Percentiles rank a stretch among this genome's conserved stretches.
phyloP scores from a whole-genome alignment of 495 filamentous ascomycete genomes.

The Evernia prunastri region DNA sequence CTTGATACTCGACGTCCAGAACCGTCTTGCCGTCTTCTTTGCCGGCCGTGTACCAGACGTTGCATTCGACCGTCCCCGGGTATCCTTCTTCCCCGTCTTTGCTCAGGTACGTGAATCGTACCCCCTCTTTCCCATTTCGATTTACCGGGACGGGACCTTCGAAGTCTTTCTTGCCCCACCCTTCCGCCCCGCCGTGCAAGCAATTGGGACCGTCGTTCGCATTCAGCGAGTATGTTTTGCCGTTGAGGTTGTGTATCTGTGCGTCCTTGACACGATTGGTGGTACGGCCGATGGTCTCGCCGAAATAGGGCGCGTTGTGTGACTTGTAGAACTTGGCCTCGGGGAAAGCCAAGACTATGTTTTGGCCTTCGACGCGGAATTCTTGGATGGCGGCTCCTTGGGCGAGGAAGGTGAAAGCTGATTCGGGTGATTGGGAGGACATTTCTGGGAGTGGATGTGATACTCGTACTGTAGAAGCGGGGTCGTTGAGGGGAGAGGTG shows the following conservation, averaged over 20 bases:
- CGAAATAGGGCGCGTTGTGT: conserved; percentile 74
- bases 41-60: conserved; percentile 68
- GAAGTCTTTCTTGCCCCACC: conserved; percentile 83
- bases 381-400: conserved; percentile 84
- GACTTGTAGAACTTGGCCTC: conserved; percentile 62
- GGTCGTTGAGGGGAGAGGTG: neutral
- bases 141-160: conserved; percentile 63
- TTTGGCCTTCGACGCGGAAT: conserved; percentile 64
- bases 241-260: conserved; percentile 65
- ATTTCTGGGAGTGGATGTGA: neutral
- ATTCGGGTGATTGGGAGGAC: conserved; percentile 23
- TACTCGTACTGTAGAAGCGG: neutral
- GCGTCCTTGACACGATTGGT: conserved; percentile 80
- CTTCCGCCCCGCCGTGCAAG: conserved; percentile 71
- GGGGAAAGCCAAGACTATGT: conserved; percentile 84
- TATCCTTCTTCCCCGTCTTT: conserved; percentile 77
- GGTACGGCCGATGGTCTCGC: conserved; percentile 87
- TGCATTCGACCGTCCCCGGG: conserved; percentile 73
- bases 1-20: conserved; percentile 83
- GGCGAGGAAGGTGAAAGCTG: conserved; percentile 61
- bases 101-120: conserved; percentile 67
- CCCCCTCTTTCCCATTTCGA: conserved; percentile 64
- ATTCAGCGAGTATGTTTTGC: conserved; percentile 57
- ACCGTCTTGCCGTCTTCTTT: conserved; percentile 64
- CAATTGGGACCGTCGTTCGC: conserved; percentile 73